phyloP scores from a whole-genome alignment of 2,329 filamentous ascomycete genomes.

The Botryotinia narcissicola region DNA sequence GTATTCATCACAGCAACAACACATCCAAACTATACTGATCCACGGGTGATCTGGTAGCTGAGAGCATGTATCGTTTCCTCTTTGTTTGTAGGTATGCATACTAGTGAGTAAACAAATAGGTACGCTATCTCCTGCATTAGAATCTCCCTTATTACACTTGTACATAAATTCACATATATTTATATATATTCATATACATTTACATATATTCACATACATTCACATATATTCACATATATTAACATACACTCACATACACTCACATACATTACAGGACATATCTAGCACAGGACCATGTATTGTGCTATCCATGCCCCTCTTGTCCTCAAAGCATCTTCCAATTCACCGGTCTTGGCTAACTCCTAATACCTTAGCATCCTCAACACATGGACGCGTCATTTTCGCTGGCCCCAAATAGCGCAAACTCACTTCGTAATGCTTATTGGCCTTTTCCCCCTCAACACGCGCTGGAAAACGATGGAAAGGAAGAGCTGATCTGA shows the following conservation, averaged over 20 bases:
- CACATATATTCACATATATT: no score
- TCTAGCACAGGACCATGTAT: not conserved
- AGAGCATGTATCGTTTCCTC: not conserved
- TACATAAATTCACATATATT: no score
- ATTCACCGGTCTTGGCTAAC: not conserved
- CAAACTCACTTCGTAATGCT: not conserved
- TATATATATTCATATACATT: no score
- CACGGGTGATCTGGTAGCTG: not conserved
- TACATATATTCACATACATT: no score
- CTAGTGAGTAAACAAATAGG: no score
- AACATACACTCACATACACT: no score
- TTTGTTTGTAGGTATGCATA: no score
- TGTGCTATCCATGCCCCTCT: not conserved
- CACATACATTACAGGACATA: no score
- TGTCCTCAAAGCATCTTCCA: not conserved
- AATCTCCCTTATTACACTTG: no score
- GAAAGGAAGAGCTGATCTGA: not conserved
- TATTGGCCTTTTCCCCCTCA: not conserved
- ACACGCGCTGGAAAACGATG: not conserved
- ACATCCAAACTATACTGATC: not conserved
- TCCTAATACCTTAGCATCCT: no score
- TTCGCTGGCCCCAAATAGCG: not conserved
- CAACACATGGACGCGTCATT: constrained; percentile 16
- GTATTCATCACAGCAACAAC: not conserved
- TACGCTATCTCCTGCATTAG: not conserved